Conservation (phyloP, 805 yeast genomes). For the Zygosaccharomyces kombuchaensis region DNA sequence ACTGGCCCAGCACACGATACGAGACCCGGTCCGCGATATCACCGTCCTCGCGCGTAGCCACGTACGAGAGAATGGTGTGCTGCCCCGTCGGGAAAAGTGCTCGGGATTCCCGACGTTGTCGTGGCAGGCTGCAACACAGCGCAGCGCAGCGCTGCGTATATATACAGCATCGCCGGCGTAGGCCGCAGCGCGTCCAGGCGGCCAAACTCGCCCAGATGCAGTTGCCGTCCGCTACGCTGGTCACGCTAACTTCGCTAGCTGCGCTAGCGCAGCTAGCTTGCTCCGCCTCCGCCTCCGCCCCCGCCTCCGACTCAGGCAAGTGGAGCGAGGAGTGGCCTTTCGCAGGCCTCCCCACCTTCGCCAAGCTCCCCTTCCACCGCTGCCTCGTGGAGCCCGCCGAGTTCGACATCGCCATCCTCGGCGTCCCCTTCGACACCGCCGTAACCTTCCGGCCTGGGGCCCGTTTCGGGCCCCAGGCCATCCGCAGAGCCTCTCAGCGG, state of each 20-base stretch:
- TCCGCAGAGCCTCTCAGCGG: slow-evolving; percentile 64
- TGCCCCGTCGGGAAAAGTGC: neutral
- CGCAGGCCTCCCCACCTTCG: slow-evolving; percentile 65
- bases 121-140: neutral
- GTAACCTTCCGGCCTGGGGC: slow-evolving; percentile 78
- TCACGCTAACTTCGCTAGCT: neutral
- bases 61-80: neutral
- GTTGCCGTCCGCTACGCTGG: neutral
- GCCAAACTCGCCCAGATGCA: neutral
- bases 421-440: slow-evolving; percentile 83
- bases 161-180: neutral
- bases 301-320: neutral
- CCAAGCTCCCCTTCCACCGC: slow-evolving; percentile 58
- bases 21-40: neutral
- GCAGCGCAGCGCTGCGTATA: neutral
- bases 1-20: neutral
- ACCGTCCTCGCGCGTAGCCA: neutral
- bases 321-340: slow-evolving; percentile 80
- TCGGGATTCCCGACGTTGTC: neutral
- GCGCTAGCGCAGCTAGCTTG: too few relatives aligned
- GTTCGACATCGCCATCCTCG: slow-evolving; percentile 70
- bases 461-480: slow-evolving; percentile 74
- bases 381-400: slow-evolving; percentile 50
- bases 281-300: neutral
- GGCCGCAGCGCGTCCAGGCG: too few relatives aligned